Evolutionary conservation across 129 eudicot species (phyloP).

Genomic region (Gnaphalium uliginosum): DNA sequence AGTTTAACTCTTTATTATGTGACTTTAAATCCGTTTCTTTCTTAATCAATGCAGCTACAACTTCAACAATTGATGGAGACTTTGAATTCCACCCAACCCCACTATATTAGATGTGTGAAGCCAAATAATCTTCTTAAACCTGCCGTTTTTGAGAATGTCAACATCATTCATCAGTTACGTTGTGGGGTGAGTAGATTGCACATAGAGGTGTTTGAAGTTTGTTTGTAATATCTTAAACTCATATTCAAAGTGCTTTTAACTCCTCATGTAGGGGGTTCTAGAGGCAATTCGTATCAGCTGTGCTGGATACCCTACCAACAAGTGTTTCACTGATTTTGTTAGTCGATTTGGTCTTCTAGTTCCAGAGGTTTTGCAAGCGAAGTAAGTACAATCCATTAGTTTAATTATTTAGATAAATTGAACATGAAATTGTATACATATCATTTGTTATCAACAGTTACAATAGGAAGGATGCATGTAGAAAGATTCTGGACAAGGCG

Average conservation of each 20-base stretch:
- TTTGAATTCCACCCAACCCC: constrained; percentile 88
- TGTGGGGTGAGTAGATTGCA: constrained; percentile 84
- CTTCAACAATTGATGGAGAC: constrained; percentile 94
- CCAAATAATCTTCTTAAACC: constrained; percentile 90
- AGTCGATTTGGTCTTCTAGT: constrained; percentile 85
- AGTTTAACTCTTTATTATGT: constrained; percentile 16
- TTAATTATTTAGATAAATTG: not conserved
- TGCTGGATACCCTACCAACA: constrained; percentile 96
- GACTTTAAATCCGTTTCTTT: constrained; percentile 11
- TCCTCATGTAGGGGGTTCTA: constrained; percentile 76
- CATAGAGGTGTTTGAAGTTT: not conserved
- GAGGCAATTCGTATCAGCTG: constrained; percentile 99
- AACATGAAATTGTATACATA: constrained; percentile 14
- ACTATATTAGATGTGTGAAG: constrained; percentile 94
- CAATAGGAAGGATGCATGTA: constrained; percentile 72
- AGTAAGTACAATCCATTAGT: constrained; percentile 49
- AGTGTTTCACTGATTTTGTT: constrained; percentile 76
- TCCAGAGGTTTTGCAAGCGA: constrained; percentile 69
- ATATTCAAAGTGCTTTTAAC: constrained; percentile 17
- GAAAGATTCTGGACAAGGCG: constrained; percentile 67
- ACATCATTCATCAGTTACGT: constrained; percentile 88
- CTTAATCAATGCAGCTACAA: constrained; percentile 61
- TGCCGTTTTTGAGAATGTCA: constrained; percentile 83
- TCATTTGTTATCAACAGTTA: constrained; percentile 45
- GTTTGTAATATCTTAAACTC: not conserved